Evolutionary conservation across 352 stramenopile species (phyloP), one percentile per base, ranked within the genome.

Genomic region (Phytophthora tentaculata): DNA sequence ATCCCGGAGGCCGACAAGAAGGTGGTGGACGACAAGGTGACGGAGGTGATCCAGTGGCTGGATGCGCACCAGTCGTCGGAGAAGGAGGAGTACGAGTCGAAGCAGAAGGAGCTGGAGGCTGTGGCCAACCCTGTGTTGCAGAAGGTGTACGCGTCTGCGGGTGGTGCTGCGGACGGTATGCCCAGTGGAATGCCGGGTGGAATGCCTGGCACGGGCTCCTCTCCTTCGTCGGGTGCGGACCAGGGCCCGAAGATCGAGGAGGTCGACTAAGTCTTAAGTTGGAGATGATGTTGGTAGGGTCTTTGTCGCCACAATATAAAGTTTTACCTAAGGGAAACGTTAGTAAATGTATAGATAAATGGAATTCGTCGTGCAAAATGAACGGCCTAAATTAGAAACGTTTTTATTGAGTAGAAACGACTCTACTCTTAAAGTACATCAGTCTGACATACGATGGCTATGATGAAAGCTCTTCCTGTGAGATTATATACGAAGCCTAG

Each of bases 31-130:
- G 90, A 97, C 66, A 95, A 97, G 66, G 94, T 99, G 41, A 96
- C 98, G 24, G 97, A 99, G 74, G 91, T 90, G 23, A 88, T 99
- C 62, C 95, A 99, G 68, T 99, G 97, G 98, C 86, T 99, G 43
- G 97, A 99, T 67, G 91, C 97, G 48, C 96, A 99, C 52, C 76
- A 93, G 73, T 84, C 77, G 9, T 67, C 80, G 6, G 82, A 91
- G 77, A 91, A 89, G 74, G 80, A 90, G 57, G 81, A 97, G 69
- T 97, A 88, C 69, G 90, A 97, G 26, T 64, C 39, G 22, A 81
- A 97, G 77, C 90, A 97, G 78, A 97, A 98, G 75, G 89, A 97
- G 77, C 76, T 97, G 0, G 90, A 97, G 64, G 61, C 62, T 29
- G 65, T 96, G 29, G 90, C 83, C 2, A 97, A 96, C 66, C 90